Evolutionary conservation across 2,329 filamentous ascomycete genomes (phyloP), one percentile per base, ranked within the genome.

Genomic region (Sarocladiaceae sp.): DNA sequence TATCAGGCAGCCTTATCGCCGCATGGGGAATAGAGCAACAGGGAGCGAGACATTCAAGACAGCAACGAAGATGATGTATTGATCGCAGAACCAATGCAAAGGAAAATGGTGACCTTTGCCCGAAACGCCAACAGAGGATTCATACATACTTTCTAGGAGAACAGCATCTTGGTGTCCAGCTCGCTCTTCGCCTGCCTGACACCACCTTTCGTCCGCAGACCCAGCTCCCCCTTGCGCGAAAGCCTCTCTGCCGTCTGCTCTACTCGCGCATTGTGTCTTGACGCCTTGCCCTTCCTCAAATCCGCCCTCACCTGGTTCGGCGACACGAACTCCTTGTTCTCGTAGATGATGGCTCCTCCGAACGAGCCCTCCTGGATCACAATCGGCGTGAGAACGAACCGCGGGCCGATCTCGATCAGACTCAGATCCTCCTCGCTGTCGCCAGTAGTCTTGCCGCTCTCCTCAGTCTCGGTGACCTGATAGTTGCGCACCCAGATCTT

Each of bases 401-500:
- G 79, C 0, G 93, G 93, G 0, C 93, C 93, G 50, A 98, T 95
- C 66, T 98, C 93, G 2, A 96, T 80, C 19, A 98, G 74, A 48
- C 76, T 85, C 50, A 97, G 72, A 52, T 94, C 85, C 45, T 58
- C 57, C 44, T 62, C 61, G 29, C 53, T 63, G 21, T 68, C 66
- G 44, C 72, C 70, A 48, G 73, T 70, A 26, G 62, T 66, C 6
- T 67, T 67, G 11, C 65, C 64, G 4, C 54, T 65, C 2, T 53
- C 66, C 57, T 93, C 88, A 1, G 84, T 82, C 65, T 96, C 90
- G 55, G 78, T 83, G 61, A 97, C 85, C 66, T 98, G 89, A 67
- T 96, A 98, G 58, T 91, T 88, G 44, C 93, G 81, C 47, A 96
- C 82, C 90, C 91, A 98, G 57, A 98, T 87, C 70, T 95, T 95